Evolutionary conservation across 2,329 filamentous ascomycete genomes (phyloP).

Genomic region (Colletotrichum tofieldiae): DNA sequence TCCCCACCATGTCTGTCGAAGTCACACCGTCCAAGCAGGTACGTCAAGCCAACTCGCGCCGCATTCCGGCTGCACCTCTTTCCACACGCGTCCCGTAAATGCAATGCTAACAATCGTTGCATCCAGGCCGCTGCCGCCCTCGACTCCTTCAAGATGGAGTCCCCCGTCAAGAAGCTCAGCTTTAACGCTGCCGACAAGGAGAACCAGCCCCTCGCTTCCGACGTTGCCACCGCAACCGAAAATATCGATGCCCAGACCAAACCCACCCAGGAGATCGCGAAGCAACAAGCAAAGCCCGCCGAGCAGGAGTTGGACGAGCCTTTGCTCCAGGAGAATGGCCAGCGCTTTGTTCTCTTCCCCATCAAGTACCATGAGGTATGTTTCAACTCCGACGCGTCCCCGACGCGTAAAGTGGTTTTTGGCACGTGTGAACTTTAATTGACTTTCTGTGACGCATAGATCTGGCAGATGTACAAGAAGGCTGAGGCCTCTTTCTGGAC

Average conservation of each 20-base stretch:
- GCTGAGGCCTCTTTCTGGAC: conserved; percentile 99
- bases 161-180: conserved; percentile 90
- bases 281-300: conserved; percentile 60
- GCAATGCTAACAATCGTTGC: conserved; percentile 51
- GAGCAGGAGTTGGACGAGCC: conserved; percentile 87
- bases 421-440: conserved; percentile 52
- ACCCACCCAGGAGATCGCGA: conserved; percentile 64
- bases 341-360: conserved; percentile 97
- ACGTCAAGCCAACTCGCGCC: conserved; percentile 52
- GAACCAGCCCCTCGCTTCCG: conserved; percentile 73
- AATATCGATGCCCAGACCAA: conserved; percentile 75
- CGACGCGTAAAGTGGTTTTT: conserved; percentile 78
- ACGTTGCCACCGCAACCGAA: conserved; percentile 67
- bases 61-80: conserved; percentile 15
- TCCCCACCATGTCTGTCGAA: conserved; percentile 79
- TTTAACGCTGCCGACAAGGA: conserved; percentile 85
- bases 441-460: conserved; percentile 70
- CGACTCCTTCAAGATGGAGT: conserved; percentile 92
- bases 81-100: conserved; percentile 16
- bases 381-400: conserved; percentile 58
- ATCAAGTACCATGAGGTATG: conserved; percentile 99
- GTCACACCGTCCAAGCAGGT: conserved; percentile 75
- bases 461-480: conserved; percentile 99
- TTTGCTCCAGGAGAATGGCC: conserved; percentile 93
- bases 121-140: conserved; percentile 87